Base-by-base conservation (phyloP, 257 asterid species). In the Leonotis leonurus region DNA sequence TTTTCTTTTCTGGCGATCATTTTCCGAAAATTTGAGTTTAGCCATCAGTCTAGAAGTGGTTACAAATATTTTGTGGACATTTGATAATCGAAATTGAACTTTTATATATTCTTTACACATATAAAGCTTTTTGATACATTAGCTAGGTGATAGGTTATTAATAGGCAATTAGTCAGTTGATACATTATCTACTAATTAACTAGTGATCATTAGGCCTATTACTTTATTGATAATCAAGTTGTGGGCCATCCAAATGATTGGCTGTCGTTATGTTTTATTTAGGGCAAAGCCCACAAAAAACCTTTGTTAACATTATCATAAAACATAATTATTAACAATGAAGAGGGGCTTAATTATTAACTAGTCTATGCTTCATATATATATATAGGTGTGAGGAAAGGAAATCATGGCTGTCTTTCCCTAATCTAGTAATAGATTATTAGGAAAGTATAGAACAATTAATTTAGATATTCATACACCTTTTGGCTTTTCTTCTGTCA, bases 401-500 rank as follows among this genome's bases (percentile, higher is more conserved):
- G n/a, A 84, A 77, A 76, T 74, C 76, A 72, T 82, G 85, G 84
- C 56, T 78, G 86, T 77, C 82, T 64, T 82, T 81, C 75, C 46
- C 45, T 67, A 68, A 76, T 77, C 69, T 53, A 61, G 51, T 58
- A 64, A 40, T 69, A 73, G 77, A 59, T 40, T 58, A 78, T 67
- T 77, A 67, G 60, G 65, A 60, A 35, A 64, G 71, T 71, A 60
- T 33, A 44, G 66, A 78, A 61, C 61, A 61, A 55, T 18, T 32
- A 55, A 49, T 33, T 17, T 29, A 49, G 33, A 70, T 54, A 75
- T 65, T 68, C 71, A 59, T 54, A 52, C 45, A 58, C 37, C 20
- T 56, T 74, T 73, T 74, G 85, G 81, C 74, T 68, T 71, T 57
- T 73, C 67, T 71, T 60, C 60, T n/a, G 73, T 71, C 74, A 63